Conservation (phyloP, 257 asterid genomes). For the Nicotiana otophora region DNA sequence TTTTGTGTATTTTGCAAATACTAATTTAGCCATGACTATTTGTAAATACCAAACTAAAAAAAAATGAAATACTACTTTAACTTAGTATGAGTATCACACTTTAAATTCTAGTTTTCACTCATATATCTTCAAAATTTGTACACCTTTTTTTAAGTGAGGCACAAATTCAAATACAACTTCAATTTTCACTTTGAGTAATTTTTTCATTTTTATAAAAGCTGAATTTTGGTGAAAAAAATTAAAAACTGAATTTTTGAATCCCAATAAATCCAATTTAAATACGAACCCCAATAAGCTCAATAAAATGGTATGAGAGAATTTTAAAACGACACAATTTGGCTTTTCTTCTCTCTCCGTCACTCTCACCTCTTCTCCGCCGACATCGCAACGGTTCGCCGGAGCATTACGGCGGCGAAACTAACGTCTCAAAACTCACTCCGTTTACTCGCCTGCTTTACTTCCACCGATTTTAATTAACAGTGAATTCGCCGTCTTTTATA, state of each 20-base stretch:
- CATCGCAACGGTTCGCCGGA: constrained; percentile 41
- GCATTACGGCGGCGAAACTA: constrained; percentile 11
- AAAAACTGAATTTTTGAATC: background rate
- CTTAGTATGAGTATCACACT: background rate
- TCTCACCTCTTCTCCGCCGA: constrained; percentile 18
- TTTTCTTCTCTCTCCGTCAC: constrained; percentile 12
- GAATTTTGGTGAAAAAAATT: background rate
- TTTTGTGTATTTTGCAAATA: background rate
- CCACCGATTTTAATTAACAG: background rate
- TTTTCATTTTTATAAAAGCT: background rate
- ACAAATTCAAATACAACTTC: background rate
- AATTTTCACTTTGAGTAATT: background rate
- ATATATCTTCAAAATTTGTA: too few species aligned
- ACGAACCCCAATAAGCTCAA: background rate
- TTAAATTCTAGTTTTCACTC: background rate
- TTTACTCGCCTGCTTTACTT: background rate
- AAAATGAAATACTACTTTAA: background rate
- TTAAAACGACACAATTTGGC: constrained; percentile 5
- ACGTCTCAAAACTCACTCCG: background rate
- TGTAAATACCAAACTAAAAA: background rate
- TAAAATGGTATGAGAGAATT: background rate
- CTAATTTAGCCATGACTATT: background rate
- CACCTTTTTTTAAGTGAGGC: background rate
- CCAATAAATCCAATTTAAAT: background rate
- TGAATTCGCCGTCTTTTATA: background rate